Percentiles rank a stretch among this genome's conserved stretches.
These are phyloP conservation scores for Spizellomyces punctatus DNA, from an alignment of 192 early-diverging fungal genomes.

Conservation along the genomic window DNA sequence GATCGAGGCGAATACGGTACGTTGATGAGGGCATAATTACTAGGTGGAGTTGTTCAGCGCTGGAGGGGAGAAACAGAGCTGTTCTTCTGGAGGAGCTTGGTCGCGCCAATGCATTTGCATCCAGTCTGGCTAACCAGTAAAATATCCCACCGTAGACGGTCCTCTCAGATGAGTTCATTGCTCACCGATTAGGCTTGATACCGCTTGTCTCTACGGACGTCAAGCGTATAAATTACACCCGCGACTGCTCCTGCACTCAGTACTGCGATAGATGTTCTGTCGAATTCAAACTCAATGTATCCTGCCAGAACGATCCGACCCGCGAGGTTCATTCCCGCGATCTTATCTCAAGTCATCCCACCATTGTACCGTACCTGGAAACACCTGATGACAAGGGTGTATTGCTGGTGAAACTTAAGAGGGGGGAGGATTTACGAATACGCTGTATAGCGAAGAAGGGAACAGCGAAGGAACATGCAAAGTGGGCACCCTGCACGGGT, in stretches of 20 bases:
- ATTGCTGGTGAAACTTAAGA: constrained; percentile 83
- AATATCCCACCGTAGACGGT: constrained; percentile 57
- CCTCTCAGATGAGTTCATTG: constrained; percentile 93
- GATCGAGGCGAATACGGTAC: constrained; percentile 82
- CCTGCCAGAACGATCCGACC: constrained; percentile 78
- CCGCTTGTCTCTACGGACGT: constrained; percentile 81
- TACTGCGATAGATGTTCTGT: constrained; percentile 93
- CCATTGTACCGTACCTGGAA: constrained; percentile 29
- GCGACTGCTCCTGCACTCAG: constrained; percentile 57
- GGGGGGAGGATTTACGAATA: constrained; percentile 90
- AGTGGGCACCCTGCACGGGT: constrained; percentile 91
- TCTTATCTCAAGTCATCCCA: constrained; percentile 58
- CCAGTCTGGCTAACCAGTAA: background rate
- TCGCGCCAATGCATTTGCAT: background rate
- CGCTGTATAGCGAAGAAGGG: constrained; percentile 96
- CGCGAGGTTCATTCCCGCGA: constrained; percentile 81
- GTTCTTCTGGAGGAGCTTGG: background rate
- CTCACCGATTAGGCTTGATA: constrained; percentile 93
- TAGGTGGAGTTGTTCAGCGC: background rate
- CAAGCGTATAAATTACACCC: constrained; percentile 79
- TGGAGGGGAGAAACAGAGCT: background rate
- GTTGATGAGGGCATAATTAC: background rate
- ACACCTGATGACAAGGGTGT: constrained; percentile 72
- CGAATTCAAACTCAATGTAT: constrained; percentile 81
- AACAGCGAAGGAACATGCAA: constrained; percentile 96